Base-by-base conservation (phyloP, 78 protist genomes). In the Dictyostelium citrinum region DNA sequence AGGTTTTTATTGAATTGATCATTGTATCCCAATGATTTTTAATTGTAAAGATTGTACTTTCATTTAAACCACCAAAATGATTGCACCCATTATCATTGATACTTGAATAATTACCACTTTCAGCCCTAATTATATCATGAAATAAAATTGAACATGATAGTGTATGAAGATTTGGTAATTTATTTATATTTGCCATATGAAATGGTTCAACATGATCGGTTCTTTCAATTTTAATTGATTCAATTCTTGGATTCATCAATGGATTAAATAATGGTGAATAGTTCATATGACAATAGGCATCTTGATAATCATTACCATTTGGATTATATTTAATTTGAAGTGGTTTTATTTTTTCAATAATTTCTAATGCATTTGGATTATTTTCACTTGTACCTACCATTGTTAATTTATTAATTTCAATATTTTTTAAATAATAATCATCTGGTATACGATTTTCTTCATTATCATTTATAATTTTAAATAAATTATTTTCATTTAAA, bases 271-370 rank as follows among this genome's bases (percentile, higher is more conserved):
- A 10, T 64, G 72, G 35, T 27, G 72, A 27, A 64, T 64, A 64
- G 2, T 64, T 64, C 72, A 64, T 64, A 64, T 64, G 72, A 27
- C 35, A 64, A 64, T 64, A 64, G 2, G 39, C 17, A 64, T 64
- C 72, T 64, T 64, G 72, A 64, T 64, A 64, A 64, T 64, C 72
- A 27, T 64, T 64, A 6, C 72, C 72, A 64, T 64, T 64, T 64
- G 72, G 72, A 64, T 64, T 24, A 11, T 64, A 64, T 64, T 27
- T 64, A 64, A 64, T 64, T 64, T 24, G 37, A 11, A 27, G 31
- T 11, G 72, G 72, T 64, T 64, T 64, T 1, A 61, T 24, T 24
- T 61, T 24, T 61, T 61, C 31, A 6, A 64, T 64, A 64, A 64
- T 27, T 27, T 64, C 35, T 1, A 64, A 27, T 64, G 20, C 72